Evolutionary conservation across 1,139 yeast species (phyloP).

Genomic region (Magnusiomyces ingens): DNA sequence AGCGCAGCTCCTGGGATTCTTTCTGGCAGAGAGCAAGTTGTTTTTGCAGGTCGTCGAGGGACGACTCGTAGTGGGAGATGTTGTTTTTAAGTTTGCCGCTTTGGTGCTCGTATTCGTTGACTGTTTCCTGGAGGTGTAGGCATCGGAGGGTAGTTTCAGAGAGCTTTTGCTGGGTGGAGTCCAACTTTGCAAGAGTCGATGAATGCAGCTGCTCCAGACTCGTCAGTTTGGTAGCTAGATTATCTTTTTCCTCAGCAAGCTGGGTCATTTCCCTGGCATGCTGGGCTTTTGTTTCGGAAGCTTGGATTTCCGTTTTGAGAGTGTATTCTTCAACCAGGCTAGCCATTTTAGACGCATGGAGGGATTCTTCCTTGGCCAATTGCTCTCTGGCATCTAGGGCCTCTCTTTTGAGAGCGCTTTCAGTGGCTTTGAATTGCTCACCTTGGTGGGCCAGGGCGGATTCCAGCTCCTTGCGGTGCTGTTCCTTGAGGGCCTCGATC

Average conservation of each 20-base stretch:
- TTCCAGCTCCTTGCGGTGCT: not conserved
- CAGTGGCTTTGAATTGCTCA: not conserved
- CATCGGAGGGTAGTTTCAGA: not conserved
- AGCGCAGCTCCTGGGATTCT: conserved; percentile 24
- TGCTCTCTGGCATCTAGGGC: too few relatives aligned
- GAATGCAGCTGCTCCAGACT: not conserved
- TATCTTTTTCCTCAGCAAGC: not conserved
- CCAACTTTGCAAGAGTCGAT: not conserved
- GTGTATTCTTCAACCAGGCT: not conserved
- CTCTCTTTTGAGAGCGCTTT: not conserved
- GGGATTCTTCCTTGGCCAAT: not conserved
- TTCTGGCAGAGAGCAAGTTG: conserved; percentile 20
- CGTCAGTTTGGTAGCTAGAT: not conserved
- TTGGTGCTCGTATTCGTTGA: not conserved
- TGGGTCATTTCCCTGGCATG: not conserved
- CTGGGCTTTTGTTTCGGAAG: not conserved
- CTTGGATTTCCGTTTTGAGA: not conserved
- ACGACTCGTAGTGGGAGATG: not conserved
- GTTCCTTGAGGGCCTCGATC: not conserved
- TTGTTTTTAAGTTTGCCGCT: not conserved
- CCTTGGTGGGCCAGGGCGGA: not conserved
- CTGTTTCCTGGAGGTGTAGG: not conserved
- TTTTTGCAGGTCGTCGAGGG: conserved; percentile 15
- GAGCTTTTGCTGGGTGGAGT: not conserved
- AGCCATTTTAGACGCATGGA: not conserved